Evolutionary conservation across 2,329 filamentous ascomycete genomes (phyloP).

Genomic region (Aspergillus sp.): DNA sequence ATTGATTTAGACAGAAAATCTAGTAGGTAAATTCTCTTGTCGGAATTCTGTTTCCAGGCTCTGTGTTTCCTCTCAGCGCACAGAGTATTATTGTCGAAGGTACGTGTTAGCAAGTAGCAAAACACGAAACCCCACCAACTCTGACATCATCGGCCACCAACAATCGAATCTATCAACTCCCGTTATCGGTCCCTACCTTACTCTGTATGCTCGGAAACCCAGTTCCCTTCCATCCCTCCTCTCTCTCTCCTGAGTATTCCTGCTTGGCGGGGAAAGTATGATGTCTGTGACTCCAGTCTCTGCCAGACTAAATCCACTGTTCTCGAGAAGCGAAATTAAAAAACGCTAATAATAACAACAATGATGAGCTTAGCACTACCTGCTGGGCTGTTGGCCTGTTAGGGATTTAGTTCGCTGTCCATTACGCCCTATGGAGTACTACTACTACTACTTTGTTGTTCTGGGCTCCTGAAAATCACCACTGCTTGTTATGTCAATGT

Average conservation of each 20-base stretch:
- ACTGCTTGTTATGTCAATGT: not conserved
- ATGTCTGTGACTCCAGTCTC: not conserved
- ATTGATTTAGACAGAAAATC: no score
- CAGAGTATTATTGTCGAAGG: no score
- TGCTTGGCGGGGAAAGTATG: not conserved
- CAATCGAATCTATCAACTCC: no score
- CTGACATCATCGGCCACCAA: no score
- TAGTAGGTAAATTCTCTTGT: not conserved
- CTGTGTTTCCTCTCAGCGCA: no score
- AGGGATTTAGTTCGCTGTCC: no score
- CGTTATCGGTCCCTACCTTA: not conserved
- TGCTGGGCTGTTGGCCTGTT: not conserved
- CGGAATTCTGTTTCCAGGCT: no score
- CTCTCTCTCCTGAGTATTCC: not conserved
- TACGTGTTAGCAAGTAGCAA: no score
- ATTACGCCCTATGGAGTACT: no score
- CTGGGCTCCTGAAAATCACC: not conserved
- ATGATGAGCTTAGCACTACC: not conserved
- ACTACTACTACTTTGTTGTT: not conserved
- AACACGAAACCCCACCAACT: not conserved
- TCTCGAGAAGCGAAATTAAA: conserved; percentile 12
- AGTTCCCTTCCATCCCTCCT: not conserved
- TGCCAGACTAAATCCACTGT: not conserved
- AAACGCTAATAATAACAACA: conserved; percentile 7
- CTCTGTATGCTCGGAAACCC: not conserved